Conservation (phyloP, 129 eudicot species). For the Chrysanthemum lavandulifolium region DNA sequence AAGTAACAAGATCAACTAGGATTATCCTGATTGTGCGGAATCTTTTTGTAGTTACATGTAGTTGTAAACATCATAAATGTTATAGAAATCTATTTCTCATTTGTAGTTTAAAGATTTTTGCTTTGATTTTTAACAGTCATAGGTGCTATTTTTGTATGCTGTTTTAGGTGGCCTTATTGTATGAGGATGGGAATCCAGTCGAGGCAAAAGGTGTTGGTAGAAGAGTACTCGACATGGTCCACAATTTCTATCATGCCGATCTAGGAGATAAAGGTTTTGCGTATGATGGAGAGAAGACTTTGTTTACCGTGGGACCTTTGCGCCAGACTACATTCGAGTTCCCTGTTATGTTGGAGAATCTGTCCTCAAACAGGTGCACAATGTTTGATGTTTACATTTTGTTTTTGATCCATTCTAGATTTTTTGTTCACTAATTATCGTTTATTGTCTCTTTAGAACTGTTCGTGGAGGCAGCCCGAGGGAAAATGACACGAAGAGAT, state of each 20-base stretch:
- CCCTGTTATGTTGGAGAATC: constrained; percentile 45
- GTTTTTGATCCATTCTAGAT: neutral
- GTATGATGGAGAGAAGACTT: constrained; percentile 48
- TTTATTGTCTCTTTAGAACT: constrained; percentile 19
- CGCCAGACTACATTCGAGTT: constrained; percentile 41
- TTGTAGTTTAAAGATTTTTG: neutral
- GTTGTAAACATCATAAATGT: neutral
- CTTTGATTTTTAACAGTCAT: neutral
- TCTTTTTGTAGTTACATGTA: neutral
- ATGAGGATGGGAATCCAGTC: constrained; percentile 47
- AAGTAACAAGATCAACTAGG: neutral
- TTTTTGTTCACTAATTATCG: neutral
- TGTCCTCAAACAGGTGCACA: constrained; percentile 32
- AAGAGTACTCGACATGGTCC: constrained; percentile 39
- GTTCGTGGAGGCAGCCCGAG: constrained; percentile 22
- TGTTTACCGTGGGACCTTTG: constrained; percentile 46
- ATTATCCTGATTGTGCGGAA: neutral
- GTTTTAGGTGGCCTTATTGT: constrained; percentile 39
- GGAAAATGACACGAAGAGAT: constrained; percentile 40
- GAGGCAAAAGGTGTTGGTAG: constrained; percentile 51
- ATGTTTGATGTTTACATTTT: neutral
- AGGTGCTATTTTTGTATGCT: neutral
- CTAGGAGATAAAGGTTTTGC: constrained; percentile 42
- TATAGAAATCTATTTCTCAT: neutral
- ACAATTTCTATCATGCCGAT: constrained; percentile 25